Base-by-base conservation (phyloP, 768 basidiomycete species). In the Suillus subaureus region DNA sequence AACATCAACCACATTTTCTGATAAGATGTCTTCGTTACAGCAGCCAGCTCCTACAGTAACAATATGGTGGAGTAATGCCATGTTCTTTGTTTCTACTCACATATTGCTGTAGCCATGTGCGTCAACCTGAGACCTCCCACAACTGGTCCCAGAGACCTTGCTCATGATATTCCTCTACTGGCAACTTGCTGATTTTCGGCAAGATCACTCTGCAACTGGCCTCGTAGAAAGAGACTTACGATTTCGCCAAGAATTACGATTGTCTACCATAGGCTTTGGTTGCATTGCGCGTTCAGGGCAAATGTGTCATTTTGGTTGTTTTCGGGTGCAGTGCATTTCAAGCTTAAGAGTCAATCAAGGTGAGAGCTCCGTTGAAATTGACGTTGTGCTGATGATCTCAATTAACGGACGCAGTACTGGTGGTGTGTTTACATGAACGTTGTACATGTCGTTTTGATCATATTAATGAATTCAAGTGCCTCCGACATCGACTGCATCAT, bases 301-400 rank as follows among this genome's bases (percentile, higher is more conserved):
- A 78, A 78, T 1, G 64, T 84, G 69, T 88, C 6, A 75, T 84
- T 26, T 77, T 93, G 39, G 89, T 91, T 23, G 76, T 84, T 35
- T 77, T 93, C 73, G 92, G 92, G 1, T 85, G 88, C 4, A 84
- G 88, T 57, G 92, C 87, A 0, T 90, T 92, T 69, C 92, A 93
- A 71, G n/a, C n/a, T n/a, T n/a, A n/a, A n/a, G 92, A 92, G 3
- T 91, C 89, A 51, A 90, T 92, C 71, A 91, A 91, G 82, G 89
- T 89, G 49, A 78, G 69, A 13, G 45, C 43, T 42, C n/a, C 33
- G n/a, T 18, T 45, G 15, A 15, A 56, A 28, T 23, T 18, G 66
- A 69, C 28, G 8, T n/a, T 28, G 40, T 26, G 4, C 33, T 47
- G 39, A 40, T 55, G 15, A 42, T 39, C 23, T 57, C 21, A 31